A percentile compares a stretch with the other conserved stretches of the same genome.
These are phyloP conservation scores for Gossypium herbaceum DNA, from an alignment of 345 rosid genomes.

Conservation along the genomic window DNA sequence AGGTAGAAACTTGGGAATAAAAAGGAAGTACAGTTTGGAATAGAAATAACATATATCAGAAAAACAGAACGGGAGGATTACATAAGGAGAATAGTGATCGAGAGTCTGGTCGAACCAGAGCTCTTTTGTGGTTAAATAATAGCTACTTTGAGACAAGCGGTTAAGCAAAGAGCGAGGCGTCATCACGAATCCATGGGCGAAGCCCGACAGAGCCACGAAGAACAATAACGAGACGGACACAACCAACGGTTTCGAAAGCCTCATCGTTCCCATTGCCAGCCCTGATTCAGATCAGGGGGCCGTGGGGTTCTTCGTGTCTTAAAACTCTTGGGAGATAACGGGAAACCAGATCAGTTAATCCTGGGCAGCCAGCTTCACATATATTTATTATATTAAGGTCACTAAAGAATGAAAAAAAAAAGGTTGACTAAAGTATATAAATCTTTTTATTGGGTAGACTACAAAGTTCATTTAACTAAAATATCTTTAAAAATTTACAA, in stretches of 20 bases:
- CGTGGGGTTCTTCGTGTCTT: background rate
- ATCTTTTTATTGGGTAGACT: too few relatives aligned
- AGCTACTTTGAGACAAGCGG: constrained; percentile 29
- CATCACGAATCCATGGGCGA: constrained; percentile 35
- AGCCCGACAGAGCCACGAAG: constrained; percentile 4
- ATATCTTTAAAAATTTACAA: too few relatives aligned
- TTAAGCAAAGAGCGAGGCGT: constrained; percentile 35
- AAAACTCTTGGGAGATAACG: background rate
- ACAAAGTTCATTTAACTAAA: too few relatives aligned
- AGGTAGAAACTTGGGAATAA: too few relatives aligned
- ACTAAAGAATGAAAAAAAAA: too few relatives aligned
- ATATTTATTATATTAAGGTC: too few relatives aligned
- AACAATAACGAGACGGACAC: constrained; percentile 12
- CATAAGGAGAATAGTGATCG: constrained; percentile 81
- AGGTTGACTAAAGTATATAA: too few relatives aligned
- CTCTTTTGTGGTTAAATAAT: constrained; percentile 61
- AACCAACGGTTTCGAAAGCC: background rate
- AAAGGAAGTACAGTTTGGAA: background rate
- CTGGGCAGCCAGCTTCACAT: too few relatives aligned
- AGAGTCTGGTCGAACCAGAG: constrained; percentile 86
- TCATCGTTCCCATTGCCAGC: constrained; percentile 10
- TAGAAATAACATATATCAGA: background rate
- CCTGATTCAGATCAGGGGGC: background rate
- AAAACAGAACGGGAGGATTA: constrained; percentile 25
- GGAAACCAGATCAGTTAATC: too few relatives aligned